These are phyloP conservation scores for Gigaspora rosea DNA, from an alignment of 192 early-diverging fungal species.

Conservation along the genomic window DNA sequence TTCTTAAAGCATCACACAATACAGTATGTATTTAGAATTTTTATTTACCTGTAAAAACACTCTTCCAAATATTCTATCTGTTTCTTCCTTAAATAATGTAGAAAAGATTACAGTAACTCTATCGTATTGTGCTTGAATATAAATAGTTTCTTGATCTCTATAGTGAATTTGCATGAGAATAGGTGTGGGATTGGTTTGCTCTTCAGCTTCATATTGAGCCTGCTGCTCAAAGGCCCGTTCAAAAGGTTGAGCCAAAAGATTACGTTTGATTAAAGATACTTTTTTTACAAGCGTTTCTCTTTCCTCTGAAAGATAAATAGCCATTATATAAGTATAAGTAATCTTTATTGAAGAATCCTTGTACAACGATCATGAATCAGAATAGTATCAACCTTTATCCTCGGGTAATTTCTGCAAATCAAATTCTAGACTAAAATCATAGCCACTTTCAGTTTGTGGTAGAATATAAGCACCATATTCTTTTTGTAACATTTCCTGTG, in stretches of 20 bases:
- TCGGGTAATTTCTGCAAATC: constrained; percentile 76
- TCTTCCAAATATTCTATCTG: constrained; percentile 92
- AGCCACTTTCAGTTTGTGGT: constrained; percentile 61
- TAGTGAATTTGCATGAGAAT: constrained; percentile 92
- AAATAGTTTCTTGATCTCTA: constrained; percentile 92
- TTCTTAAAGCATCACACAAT: background rate
- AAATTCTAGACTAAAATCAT: constrained; percentile 82
- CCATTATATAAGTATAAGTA: too few species aligned
- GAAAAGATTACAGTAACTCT: constrained; percentile 98
- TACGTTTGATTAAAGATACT: constrained; percentile 89
- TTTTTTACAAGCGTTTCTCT: constrained; percentile 75
- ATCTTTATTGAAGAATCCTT: background rate
- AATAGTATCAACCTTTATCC: constrained; percentile 48
- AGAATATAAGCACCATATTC: constrained; percentile 78
- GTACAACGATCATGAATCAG: background rate
- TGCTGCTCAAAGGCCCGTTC: constrained; percentile 87
- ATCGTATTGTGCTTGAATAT: constrained; percentile 86
- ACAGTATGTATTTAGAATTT: background rate
- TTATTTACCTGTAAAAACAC: constrained; percentile 88
- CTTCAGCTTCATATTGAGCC: constrained; percentile 68
- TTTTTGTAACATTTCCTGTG: constrained; percentile 76
- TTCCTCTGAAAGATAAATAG: constrained; percentile 26
- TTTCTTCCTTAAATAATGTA: constrained; percentile 96
- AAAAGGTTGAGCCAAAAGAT: constrained; percentile 92
- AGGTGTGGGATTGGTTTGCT: constrained; percentile 66